Percentiles rank a stretch among this genome's conserved stretches.
These are phyloP conservation scores for Fusarium coicis DNA, from an alignment of 2,329 filamentous ascomycete genomes.

Conservation along the genomic window DNA sequence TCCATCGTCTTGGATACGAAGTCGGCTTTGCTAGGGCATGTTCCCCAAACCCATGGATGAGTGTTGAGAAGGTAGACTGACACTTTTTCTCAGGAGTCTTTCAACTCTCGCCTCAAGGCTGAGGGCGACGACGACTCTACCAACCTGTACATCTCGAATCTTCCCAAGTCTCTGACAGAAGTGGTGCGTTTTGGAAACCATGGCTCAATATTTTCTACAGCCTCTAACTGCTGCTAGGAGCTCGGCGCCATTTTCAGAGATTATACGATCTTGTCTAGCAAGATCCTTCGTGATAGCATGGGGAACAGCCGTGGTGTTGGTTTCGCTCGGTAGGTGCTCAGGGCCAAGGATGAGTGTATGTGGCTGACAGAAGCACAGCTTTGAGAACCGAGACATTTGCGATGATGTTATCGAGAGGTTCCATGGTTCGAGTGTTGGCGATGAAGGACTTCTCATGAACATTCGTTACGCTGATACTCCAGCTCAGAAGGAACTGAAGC, in stretches of 20 bases:
- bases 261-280: constrained; percentile 89
- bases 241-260: constrained; percentile 81
- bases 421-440: constrained; percentile 80
- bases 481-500: constrained; percentile 95
- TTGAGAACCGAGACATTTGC: constrained; percentile 88
- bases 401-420: constrained; percentile 89
- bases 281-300: constrained; percentile 91
- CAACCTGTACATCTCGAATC: constrained; percentile 97
- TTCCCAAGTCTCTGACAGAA: constrained; percentile 92
- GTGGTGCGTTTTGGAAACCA: constrained; percentile 67
- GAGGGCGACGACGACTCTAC: constrained; percentile 90
- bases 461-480: constrained; percentile 98
- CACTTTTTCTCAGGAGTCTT: constrained; percentile 78
- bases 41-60: background rate
- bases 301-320: constrained; percentile 96
- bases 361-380: constrained; percentile 65
- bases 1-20: constrained; percentile 94
- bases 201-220: background rate
- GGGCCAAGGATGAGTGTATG: background rate
- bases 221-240: constrained; percentile 61
- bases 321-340: constrained; percentile 82
- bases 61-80: background rate
- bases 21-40: constrained; percentile 93
- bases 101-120: constrained; percentile 97
- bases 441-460: constrained; percentile 85